Percentiles rank a stretch among this genome's conserved stretches.
phyloP scores from a whole-genome alignment of 805 yeast species.

The Candida multigemmis region DNA sequence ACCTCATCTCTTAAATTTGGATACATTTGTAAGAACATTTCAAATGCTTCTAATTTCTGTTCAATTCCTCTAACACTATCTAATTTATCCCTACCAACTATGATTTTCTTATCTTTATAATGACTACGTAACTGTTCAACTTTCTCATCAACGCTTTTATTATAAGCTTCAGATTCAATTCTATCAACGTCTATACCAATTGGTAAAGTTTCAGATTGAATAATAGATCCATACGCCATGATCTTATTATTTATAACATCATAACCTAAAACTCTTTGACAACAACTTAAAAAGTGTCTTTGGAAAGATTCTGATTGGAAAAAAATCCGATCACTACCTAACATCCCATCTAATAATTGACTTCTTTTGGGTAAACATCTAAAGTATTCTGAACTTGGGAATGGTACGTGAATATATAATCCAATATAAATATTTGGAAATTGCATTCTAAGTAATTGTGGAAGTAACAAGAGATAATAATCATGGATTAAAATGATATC shows the following conservation, averaged over 20 bases:
- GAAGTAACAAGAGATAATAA: slow-evolving; percentile 72
- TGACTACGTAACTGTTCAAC: slow-evolving; percentile 55
- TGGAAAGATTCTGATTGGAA: slow-evolving; percentile 84
- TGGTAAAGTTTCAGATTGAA: slow-evolving; percentile 69
- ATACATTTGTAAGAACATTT: slow-evolving; percentile 76
- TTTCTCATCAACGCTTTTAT: slow-evolving; percentile 44
- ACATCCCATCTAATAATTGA: slow-evolving; percentile 79
- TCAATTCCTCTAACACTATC: slow-evolving; percentile 90
- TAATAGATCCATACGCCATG: slow-evolving; percentile 67
- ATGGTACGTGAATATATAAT: slow-evolving; percentile 80
- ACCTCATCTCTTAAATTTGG: slow-evolving; percentile 90
- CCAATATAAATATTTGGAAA: slow-evolving; percentile 70
- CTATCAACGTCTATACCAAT: slow-evolving; percentile 79
- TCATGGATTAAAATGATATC: slow-evolving; percentile 92
- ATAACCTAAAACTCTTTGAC: slow-evolving; percentile 80
- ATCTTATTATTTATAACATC: slow-evolving; percentile 54
- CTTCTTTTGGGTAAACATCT: slow-evolving; percentile 79
- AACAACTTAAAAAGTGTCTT: slow-evolving; percentile 85
- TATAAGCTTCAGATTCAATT: slow-evolving; percentile 56
- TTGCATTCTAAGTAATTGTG: slow-evolving; percentile 73
- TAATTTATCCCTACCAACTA: slow-evolving; percentile 89
- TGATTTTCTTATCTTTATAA: slow-evolving; percentile 61
- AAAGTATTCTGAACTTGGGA: slow-evolving; percentile 91
- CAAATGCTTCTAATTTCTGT: slow-evolving; percentile 88
- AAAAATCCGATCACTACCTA: slow-evolving; percentile 80